Conservation (phyloP, 208 protist species). For the Leishmania aethiopica region DNA sequence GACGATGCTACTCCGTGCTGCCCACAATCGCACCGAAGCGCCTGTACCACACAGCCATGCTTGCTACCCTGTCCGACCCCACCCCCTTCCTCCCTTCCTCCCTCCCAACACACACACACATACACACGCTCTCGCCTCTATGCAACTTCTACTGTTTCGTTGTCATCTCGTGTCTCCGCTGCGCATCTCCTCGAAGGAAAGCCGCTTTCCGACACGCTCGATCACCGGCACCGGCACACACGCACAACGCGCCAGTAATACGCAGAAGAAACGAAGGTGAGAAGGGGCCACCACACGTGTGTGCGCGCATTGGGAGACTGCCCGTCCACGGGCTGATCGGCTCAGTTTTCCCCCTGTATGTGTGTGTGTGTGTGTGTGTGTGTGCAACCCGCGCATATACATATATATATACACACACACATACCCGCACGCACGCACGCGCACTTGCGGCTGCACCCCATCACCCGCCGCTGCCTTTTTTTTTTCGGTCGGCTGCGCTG, state of each 20-base stretch:
- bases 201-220: neutral
- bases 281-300: neutral
- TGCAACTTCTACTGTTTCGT: neutral
- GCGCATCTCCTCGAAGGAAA: neutral
- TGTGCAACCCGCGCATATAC: neutral
- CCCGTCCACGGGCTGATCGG: neutral
- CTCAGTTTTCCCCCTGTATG: neutral
- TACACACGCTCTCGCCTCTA: neutral
- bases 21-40: neutral
- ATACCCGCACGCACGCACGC: no score
- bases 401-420: neutral
- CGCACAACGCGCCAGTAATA: neutral
- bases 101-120: neutral
- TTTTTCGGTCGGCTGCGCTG: no score
- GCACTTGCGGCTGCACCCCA: neutral
- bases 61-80: neutral
- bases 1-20: neutral
- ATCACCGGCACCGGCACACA: neutral
- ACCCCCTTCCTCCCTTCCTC: neutral
- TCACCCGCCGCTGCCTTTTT: neutral
- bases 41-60: neutral
- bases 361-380: neutral
- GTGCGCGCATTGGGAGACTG: neutral
- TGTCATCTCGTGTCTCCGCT: neutral
- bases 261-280: no score